Evolutionary conservation across 2,329 filamentous ascomycete species (phyloP), one percentile per base, ranked within the genome.

Genomic region (Bertia moriformis): DNA sequence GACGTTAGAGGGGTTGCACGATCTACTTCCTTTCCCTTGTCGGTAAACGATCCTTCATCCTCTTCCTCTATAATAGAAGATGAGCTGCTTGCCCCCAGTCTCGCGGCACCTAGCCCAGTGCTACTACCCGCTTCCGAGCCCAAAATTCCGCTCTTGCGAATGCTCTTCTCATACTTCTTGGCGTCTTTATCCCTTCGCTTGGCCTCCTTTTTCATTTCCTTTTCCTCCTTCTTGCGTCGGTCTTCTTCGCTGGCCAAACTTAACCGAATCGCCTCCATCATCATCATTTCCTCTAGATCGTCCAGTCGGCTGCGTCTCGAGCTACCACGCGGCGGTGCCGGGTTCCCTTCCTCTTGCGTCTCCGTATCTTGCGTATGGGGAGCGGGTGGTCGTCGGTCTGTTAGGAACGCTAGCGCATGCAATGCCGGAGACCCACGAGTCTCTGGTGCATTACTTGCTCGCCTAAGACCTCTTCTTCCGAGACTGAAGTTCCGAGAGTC

Each of bases 211-310:
- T 69, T 71, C 0, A 72, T 70, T 42, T 86, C 83, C 53, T 88
- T 89, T 38, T 91, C 84, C 38, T 83, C 79, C 51, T 85, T 91
- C 37, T 73, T 80, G 48, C 86, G 83, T n/a, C 89, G 73, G 32
- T 96, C 89, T 51, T 96, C 89, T 55, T 98, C 91, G 1, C 85
- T 80, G 0, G 83, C 87, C n/a, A 98, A 65, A 37, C 87, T 94
- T 19, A 94, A 59, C 29, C 91, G 71, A 37, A 98, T 93, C 0
- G 91, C 91, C 56, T 98, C 91, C 69, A 91, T 86, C 67, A 96
- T 87, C 91, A 98, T 98, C 66, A 98, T 83, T 38, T 94, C 89
- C 55, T 98, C 91, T 0, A 96, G 69, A 48, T 96, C 88, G 17
- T 93, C 85, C 53, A 93, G 75, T 19, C 85, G 70, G 41, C 53